Conservation (phyloP, 2,329 filamentous ascomycete genomes). For the Diaporthe ilicicola region DNA sequence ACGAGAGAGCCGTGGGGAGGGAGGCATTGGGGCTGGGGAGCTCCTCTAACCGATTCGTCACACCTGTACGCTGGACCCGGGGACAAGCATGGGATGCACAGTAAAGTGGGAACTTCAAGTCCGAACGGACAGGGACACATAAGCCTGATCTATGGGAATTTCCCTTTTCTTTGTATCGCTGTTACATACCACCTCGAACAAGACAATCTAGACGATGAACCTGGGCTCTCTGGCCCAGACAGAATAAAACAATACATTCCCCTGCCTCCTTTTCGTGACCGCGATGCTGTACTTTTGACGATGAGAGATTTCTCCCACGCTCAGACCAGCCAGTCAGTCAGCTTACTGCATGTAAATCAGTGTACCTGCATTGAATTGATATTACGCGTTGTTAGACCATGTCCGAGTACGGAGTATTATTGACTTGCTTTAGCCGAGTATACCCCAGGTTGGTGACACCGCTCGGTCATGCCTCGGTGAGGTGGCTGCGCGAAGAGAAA, state of each 20-base stretch:
- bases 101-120: conserved; percentile 29
- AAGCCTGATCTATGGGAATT: conserved; percentile 23
- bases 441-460: too few species aligned
- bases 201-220: conserved; percentile 30
- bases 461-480: too few species aligned
- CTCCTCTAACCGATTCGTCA: conserved; percentile 18
- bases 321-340: background rate
- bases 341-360: background rate
- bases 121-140: conserved; percentile 26
- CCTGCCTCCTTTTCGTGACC: too few species aligned
- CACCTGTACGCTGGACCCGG: conserved; percentile 4
- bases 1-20: conserved; percentile 26
- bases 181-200: conserved; percentile 24
- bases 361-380: background rate
- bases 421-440: too few species aligned
- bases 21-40: background rate
- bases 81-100: conserved; percentile 2
- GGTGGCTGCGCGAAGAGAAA: background rate
- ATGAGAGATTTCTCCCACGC: background rate
- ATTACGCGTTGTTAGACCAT: background rate
- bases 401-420: too few species aligned
- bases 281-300: too few species aligned
- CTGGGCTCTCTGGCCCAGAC: background rate
- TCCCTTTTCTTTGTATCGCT: conserved; percentile 29
- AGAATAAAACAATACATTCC: background rate